Base-by-base conservation (phyloP, 2,329 filamentous ascomycete species). In the Xylariaceae sp. region DNA sequence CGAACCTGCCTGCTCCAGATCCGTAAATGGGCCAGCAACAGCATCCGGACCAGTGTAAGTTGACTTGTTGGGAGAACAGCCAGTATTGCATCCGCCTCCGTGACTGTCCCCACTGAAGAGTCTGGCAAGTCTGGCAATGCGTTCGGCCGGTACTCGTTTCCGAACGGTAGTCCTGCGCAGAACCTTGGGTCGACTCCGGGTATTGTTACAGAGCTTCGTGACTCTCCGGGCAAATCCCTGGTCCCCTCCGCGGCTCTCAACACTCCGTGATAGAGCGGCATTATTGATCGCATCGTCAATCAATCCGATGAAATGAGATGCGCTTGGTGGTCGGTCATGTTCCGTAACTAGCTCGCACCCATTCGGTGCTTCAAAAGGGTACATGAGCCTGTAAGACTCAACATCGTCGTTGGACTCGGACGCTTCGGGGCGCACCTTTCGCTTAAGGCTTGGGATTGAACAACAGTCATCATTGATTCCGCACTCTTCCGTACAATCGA, bases 41-140 rank as follows among this genome's bases (percentile, higher is more conserved):
- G 62, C 59, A 7, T 56, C 57, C 11, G 62, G 62, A 2, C 59
- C 62, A 8, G 56, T 60, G 41, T 64, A 64, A 18, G 60, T 55
- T 15, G 60, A 45, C 2, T 39, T 59, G 39, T 50, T 60, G 50
- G 58, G 52, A 9, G 49, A 52, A 17, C 58, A 55, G 35, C 57
- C 50, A 51, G 62, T 57, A 13, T 50, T 13, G 5, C 45, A 45
- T 41, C 9, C 10, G 4, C 35, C 3, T 13, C 37, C 35, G 13
- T 58, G 51, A 7, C 44, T 17, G 1, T 51, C 39, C 9, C 34
- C n/a, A 2, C 45, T 41, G 45, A 64, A 62, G 8, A 64, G 49
- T 52, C n/a, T 56, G 11, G 45, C 10, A 15, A 62, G 39, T 9
- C 50, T 47, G n/a, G 53, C 30, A 8, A 55, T 51, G 18, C 52